Percentiles rank a stretch among this genome's conserved stretches.
These are phyloP conservation scores for Cladosporium sp. DNA, from an alignment of 2,329 filamentous ascomycete species.

Conservation along the genomic window DNA sequence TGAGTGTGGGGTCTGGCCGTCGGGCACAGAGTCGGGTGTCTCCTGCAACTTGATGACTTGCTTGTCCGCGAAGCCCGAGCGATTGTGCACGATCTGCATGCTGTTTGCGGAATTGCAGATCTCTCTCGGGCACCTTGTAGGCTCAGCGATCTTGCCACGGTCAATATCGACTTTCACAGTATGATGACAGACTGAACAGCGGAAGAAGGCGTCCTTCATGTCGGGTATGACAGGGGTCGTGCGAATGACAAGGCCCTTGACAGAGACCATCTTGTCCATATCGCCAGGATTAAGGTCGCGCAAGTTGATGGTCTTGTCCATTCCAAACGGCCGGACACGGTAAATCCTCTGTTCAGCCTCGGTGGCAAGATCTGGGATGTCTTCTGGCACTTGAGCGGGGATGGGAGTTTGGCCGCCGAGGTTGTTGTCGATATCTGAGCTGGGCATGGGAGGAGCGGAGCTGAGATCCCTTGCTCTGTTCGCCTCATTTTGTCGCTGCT, in stretches of 20 bases:
- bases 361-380: constrained; percentile 64
- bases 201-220: constrained; percentile 99
- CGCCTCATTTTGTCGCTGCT: constrained; percentile 20
- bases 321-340: constrained; percentile 81
- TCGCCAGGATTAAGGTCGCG: constrained; percentile 91
- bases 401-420: constrained; percentile 29
- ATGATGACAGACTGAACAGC: constrained; percentile 88
- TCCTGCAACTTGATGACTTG: constrained; percentile 98
- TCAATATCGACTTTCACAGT: constrained; percentile 88
- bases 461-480: constrained; percentile 42
- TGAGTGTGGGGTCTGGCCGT: constrained; percentile 94
- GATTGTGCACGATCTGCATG: constrained; percentile 97
- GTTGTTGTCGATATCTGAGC: constrained; percentile 61
- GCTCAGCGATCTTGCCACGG: constrained; percentile 92
- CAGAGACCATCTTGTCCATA: constrained; percentile 90
- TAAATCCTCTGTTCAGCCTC: constrained; percentile 78
- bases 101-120: constrained; percentile 84
- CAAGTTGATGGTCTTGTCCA: constrained; percentile 84
- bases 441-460: constrained; percentile 72
- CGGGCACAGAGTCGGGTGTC: constrained; percentile 88
- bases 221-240: constrained; percentile 95
- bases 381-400: constrained; percentile 39
- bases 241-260: constrained; percentile 94
- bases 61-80: constrained; percentile 91
- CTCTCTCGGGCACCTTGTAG: constrained; percentile 78